Conservation (phyloP, 2,329 filamentous ascomycete species). For the Sporothrix euskadiensis region DNA sequence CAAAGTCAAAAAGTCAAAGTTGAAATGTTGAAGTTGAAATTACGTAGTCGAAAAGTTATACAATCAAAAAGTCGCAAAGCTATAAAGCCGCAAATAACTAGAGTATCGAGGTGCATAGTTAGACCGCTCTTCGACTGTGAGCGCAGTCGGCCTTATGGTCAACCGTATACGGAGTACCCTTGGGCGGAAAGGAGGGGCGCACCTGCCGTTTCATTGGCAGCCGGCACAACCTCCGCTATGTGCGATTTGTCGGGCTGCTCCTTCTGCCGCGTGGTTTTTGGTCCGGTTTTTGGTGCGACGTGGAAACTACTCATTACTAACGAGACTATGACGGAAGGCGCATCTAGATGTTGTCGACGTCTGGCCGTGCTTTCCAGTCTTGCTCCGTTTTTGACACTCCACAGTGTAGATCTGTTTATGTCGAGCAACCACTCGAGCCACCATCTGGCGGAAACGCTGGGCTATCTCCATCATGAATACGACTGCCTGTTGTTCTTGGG, state of each 20-base stretch:
- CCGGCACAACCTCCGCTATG: neutral
- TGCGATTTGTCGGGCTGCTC: conserved; percentile 9
- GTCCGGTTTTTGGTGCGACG: conserved; percentile 5
- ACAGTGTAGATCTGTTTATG: neutral
- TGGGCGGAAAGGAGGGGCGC: neutral
- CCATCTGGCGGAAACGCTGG: neutral
- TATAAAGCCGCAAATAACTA: too few relatives aligned
- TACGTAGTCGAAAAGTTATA: too few relatives aligned
- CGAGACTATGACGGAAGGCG: too few relatives aligned
- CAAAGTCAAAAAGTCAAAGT: too few relatives aligned
- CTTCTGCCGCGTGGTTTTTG: neutral
- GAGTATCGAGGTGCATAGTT: too few relatives aligned
- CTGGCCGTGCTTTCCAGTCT: neutral
- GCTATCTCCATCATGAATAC: neutral
- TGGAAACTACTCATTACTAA: neutral
- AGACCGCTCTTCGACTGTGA: too few relatives aligned
- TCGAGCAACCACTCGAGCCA: neutral
- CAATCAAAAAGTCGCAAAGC: too few relatives aligned
- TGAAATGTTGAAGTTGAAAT: too few relatives aligned
- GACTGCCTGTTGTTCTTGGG: neutral
- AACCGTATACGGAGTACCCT: too few relatives aligned
- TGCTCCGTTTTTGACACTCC: neutral
- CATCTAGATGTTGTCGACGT: neutral
- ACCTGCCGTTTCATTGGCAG: conserved; percentile 6
- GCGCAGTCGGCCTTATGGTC: too few relatives aligned